Evolutionary conservation across 768 basidiomycete genomes (phyloP).

Genomic region (Cystobasidiopsis lactophilus): DNA sequence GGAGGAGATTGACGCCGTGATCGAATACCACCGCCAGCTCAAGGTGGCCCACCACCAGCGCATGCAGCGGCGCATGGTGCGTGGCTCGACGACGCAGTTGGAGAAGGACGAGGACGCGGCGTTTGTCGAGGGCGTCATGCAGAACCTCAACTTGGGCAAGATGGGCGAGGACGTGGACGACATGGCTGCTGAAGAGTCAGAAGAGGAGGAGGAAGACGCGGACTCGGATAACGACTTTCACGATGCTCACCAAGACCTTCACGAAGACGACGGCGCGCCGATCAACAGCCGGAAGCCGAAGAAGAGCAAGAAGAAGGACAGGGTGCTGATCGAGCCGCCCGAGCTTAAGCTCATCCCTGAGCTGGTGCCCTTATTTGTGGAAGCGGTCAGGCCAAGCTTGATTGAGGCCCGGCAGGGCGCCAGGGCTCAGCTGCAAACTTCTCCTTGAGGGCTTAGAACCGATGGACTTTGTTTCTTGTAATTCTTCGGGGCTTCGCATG

Average conservation of each 20-base stretch:
- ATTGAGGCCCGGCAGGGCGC: background rate
- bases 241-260: conserved; percentile 26
- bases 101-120: conserved; percentile 66
- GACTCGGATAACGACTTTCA: conserved; percentile 23
- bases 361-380: conserved; percentile 67
- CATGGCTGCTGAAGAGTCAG: conserved; percentile 43
- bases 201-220: conserved; percentile 22
- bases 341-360: conserved; percentile 55
- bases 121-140: conserved; percentile 57
- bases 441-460: too few species aligned
- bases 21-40: conserved; percentile 78
- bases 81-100: conserved; percentile 23
- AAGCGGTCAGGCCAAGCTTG: conserved; percentile 43
- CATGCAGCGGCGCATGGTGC: conserved; percentile 61
- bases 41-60: conserved; percentile 85
- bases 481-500: too few species aligned
- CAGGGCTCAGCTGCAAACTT: too few species aligned
- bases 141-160: conserved; percentile 60
- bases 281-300: conserved; percentile 6
- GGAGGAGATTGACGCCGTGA: conserved; percentile 66
- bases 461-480: too few species aligned
- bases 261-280: conserved; percentile 22
- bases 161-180: conserved; percentile 59
- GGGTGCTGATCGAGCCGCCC: conserved; percentile 41
- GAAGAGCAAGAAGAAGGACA: conserved; percentile 27